A percentile compares a stretch with the other conserved stretches of the same genome.
phyloP scores from a whole-genome alignment of 2,329 filamentous ascomycete species.

The Botryotinia narcissicola region DNA sequence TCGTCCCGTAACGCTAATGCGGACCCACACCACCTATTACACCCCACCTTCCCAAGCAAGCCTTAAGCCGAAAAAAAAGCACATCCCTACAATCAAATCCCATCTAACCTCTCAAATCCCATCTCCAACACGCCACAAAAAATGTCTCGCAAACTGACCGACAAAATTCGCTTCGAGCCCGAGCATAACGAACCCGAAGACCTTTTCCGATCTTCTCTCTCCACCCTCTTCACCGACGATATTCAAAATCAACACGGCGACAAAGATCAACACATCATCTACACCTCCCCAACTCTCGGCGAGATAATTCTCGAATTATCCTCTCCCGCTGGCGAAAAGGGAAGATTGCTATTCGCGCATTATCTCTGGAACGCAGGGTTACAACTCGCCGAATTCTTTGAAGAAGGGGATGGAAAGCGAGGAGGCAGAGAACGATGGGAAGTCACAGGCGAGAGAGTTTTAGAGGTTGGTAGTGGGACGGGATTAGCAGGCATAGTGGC shows the following conservation, averaged over 20 bases:
- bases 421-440: constrained; percentile 20
- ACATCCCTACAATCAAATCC: neutral
- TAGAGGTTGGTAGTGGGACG: constrained; percentile 60
- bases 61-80: neutral
- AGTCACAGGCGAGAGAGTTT: constrained; percentile 17
- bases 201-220: constrained; percentile 56
- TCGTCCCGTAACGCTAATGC: neutral
- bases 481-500: constrained; percentile 53
- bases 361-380: constrained; percentile 70
- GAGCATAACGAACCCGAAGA: constrained; percentile 52
- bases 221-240: constrained; percentile 67
- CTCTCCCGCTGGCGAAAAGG: constrained; percentile 40
- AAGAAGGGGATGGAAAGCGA: constrained; percentile 39
- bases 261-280: constrained; percentile 53
- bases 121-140: neutral
- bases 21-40: neutral
- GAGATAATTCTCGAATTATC: neutral
- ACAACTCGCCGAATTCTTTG: constrained; percentile 54
- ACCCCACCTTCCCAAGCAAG: constrained; percentile 1
- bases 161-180: constrained; percentile 45
- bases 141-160: constrained; percentile 45
- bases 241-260: constrained; percentile 61
- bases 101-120: neutral
- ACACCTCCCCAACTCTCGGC: constrained; percentile 49
- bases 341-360: constrained; percentile 64